A percentile compares a stretch with the other conserved stretches of the same genome.
phyloP scores from a whole-genome alignment of 2,329 filamentous ascomycete genomes.

The Epicoccum sorghinum region DNA sequence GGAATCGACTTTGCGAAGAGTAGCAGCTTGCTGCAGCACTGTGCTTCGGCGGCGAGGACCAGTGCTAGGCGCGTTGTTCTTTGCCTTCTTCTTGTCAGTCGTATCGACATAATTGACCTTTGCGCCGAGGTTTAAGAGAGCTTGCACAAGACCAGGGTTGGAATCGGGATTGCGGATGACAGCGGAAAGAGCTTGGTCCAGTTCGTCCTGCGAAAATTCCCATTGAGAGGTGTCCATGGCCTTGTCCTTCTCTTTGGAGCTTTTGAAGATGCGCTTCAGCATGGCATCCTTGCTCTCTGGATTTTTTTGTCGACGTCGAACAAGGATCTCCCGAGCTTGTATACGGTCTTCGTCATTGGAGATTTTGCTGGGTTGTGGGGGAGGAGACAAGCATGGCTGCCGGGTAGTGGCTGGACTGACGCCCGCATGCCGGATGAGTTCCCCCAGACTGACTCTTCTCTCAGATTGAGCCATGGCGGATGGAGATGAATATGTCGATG shows the following conservation, averaged over 20 bases:
- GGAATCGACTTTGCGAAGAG: conserved; percentile 36
- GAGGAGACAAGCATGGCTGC: conserved; percentile 42
- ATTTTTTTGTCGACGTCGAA: conserved; percentile 38
- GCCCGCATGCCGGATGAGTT: conserved; percentile 39
- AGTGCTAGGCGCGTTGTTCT: conserved; percentile 26
- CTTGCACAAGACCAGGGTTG: conserved; percentile 41
- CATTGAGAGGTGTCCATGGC: conserved; percentile 29
- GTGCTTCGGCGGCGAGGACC: conserved; percentile 41
- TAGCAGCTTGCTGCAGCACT: conserved; percentile 44
- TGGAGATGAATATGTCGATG: conserved; percentile 11
- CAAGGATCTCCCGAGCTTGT: conserved; percentile 38
- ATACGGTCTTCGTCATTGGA: conserved; percentile 41
- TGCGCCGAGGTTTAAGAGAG: conserved; percentile 41
- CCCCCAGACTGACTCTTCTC: conserved; percentile 33
- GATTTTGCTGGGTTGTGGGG: conserved; percentile 35
- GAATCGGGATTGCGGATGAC: conserved; percentile 39
- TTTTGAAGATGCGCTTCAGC: conserved; percentile 44
- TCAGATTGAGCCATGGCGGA: conserved; percentile 30
- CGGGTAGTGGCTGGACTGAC: conserved; percentile 33
- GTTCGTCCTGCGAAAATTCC: conserved; percentile 44
- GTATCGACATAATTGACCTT: conserved; percentile 42
- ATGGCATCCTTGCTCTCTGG: conserved; percentile 40
- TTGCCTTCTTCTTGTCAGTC: conserved; percentile 28
- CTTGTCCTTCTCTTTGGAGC: conserved; percentile 45
- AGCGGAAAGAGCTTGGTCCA: conserved; percentile 43